Conservation (phyloP, 108 stramenopile species). For the Cyclotella choctawhatcheeana region DNA sequence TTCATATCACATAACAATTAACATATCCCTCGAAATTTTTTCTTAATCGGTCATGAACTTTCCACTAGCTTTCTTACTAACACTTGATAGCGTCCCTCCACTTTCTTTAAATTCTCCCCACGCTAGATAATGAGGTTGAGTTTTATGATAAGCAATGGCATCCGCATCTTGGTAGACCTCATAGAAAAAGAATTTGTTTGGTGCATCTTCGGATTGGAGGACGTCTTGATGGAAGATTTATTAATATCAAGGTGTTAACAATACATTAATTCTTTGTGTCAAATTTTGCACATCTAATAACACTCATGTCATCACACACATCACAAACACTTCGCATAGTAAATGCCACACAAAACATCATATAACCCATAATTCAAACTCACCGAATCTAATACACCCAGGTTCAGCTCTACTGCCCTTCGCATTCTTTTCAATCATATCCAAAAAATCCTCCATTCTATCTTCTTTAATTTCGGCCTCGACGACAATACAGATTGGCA, state of each 20-base stretch:
- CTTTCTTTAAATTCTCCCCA: conserved; percentile 87
- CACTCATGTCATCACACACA: too few species aligned
- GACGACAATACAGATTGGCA: conserved; percentile 79
- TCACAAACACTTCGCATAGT: neutral
- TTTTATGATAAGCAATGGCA: conserved; percentile 82
- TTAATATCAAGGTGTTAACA: too few species aligned
- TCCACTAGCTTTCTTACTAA: conserved; percentile 73
- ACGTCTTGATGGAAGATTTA: conserved; percentile 67
- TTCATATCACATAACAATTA: neutral
- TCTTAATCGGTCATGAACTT: conserved; percentile 63
- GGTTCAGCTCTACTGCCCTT: conserved; percentile 72
- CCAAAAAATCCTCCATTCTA: conserved; percentile 83
- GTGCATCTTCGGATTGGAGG: conserved; percentile 66
- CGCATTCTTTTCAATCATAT: conserved; percentile 86
- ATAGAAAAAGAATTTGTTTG: conserved; percentile 86
- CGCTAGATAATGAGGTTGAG: conserved; percentile 73
- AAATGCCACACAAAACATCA: neutral
- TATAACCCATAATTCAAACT: conserved; percentile 19
- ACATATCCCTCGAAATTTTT: neutral
- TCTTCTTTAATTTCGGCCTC: conserved; percentile 80
- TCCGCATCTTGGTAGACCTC: conserved; percentile 78
- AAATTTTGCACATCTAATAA: too few species aligned
- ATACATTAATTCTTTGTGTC: too few species aligned
- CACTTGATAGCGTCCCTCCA: conserved; percentile 74
- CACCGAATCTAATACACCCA: conserved; percentile 85